Base-by-base conservation (phyloP, 352 stramenopile genomes). In the Phytophthora podocarpi region DNA sequence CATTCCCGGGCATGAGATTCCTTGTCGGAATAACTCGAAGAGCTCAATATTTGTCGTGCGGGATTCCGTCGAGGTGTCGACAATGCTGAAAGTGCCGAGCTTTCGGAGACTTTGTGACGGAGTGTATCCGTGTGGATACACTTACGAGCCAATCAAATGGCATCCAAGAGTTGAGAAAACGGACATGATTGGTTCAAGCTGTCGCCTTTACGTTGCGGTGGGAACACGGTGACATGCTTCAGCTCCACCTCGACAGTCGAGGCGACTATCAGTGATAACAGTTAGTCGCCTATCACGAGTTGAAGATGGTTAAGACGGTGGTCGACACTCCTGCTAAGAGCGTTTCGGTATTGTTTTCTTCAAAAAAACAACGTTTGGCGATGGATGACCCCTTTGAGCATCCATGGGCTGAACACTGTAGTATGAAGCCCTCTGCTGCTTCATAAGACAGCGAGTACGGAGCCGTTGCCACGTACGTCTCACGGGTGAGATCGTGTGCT, bases 51-150 rank as follows among this genome's bases (percentile, higher is more conserved):
- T 27, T 15, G 4, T 26, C 16, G 48, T n/a, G 27, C 10, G 18
- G 24, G 37, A 20, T 41, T 52, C 27, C n/a, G 57, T 65, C 57
- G 39, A 59, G 47, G 26, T 60, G 48, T 66, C 57, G 57, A 65
- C 47, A 59, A 59, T 64, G 54, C 34, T 21, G 49, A 24, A 52
- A 37, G 27, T 49, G 36, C 18, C 23, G 45, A 39, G 11, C 16
- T 32, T 27, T 45, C 18, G 52, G 21, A 45, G 40, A 61, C 31
- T 42, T 43, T 47, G 49, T 16, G 37, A 45, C 36, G 47, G 47
- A 46, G 40, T 31, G 32, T 35, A 55, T 39, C 41, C 31, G 40
- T 30, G 30, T 48, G 57, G 57, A 65, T 60, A 59, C 57, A 53
- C 39, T 47, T n/a, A n/a, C 31, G 8, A 37, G 4, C 39, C 48